These are phyloP conservation scores for Peltaster fructicola DNA, from an alignment of 2,329 filamentous ascomycete species.

Conservation along the genomic window DNA sequence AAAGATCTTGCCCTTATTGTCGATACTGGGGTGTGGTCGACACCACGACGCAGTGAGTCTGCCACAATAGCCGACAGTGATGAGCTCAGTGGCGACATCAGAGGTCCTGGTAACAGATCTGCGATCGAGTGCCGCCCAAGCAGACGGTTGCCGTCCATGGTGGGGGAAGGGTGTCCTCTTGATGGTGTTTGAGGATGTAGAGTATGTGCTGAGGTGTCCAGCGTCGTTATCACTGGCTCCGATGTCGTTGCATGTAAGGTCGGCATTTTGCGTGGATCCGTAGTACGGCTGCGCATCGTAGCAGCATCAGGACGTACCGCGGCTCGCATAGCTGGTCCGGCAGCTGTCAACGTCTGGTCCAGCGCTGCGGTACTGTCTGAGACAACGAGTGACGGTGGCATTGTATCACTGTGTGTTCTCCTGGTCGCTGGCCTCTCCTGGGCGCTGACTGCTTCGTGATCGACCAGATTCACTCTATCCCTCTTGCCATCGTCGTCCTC, in stretches of 20 bases:
- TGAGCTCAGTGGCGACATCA: slow-evolving; percentile 42
- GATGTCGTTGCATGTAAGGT: slow-evolving; percentile 21
- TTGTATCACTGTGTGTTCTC: slow-evolving; percentile 3
- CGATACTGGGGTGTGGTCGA: slow-evolving; percentile 18
- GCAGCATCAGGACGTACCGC: no score
- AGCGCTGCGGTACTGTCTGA: slow-evolving; percentile 7
- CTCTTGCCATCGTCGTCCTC: slow-evolving; percentile 21
- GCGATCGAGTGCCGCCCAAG: slow-evolving; percentile 31
- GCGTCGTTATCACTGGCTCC: slow-evolving; percentile 14
- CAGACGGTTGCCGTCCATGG: no score
- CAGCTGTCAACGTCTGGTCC: slow-evolving; percentile 3
- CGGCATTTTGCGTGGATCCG: slow-evolving; percentile 11
- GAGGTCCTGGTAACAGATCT: slow-evolving; percentile 35
- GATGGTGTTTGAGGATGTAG: slow-evolving; percentile 12
- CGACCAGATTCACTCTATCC: slow-evolving; percentile 25
- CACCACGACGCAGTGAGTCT: slow-evolving; percentile 42
- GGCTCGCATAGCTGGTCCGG: slow-evolving; percentile 2
- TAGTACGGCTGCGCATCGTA: no score
- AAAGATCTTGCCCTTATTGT: no score
- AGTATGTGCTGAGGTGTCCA: slow-evolving; percentile 5
- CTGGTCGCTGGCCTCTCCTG: slow-evolving; percentile 12
- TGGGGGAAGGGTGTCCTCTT: slow-evolving; percentile 8
- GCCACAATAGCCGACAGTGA: slow-evolving; percentile 46
- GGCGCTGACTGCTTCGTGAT: slow-evolving; percentile 19
- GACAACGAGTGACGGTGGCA: slow-evolving; percentile 5